Evolutionary conservation across 2,329 filamentous ascomycete genomes (phyloP).

Genomic region (Diaporthe aspalathi): DNA sequence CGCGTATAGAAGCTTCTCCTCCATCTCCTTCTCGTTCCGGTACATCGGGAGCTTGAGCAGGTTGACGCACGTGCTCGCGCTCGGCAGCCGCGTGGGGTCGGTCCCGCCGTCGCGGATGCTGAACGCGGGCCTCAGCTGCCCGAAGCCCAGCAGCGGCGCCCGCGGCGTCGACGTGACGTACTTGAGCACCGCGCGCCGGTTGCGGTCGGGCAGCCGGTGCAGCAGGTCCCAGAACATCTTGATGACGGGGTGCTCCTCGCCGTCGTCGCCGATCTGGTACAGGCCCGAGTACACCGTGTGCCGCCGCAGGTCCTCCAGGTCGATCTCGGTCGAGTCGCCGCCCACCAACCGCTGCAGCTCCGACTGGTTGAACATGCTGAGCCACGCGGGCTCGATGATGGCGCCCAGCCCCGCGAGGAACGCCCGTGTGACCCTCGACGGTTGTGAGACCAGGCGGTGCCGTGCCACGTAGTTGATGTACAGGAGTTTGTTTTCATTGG

Average conservation of each 20-base stretch:
- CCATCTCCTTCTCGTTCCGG: constrained; percentile 70
- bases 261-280: constrained; percentile 90
- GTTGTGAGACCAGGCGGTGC: constrained; percentile 86
- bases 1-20: constrained; percentile 88
- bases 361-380: constrained; percentile 98
- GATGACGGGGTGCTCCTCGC: constrained; percentile 85
- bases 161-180: constrained; percentile 95
- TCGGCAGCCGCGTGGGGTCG: constrained; percentile 84
- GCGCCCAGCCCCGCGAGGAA: constrained; percentile 87
- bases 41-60: constrained; percentile 92
- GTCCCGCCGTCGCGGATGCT: constrained; percentile 86
- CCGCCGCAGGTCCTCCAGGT: constrained; percentile 84
- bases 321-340: constrained; percentile 86
- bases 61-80: constrained; percentile 96
- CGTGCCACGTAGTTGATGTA: constrained; percentile 94
- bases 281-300: constrained; percentile 91
- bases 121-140: constrained; percentile 85
- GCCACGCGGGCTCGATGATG: constrained; percentile 92
- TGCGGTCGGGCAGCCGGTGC: constrained; percentile 77
- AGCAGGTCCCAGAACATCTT: constrained; percentile 93
- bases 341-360: constrained; percentile 95
- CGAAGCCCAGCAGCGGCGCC: constrained; percentile 89
- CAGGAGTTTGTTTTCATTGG: constrained; percentile 90
- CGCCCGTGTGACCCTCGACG: constrained; percentile 82
- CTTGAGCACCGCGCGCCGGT: constrained; percentile 88